Evolutionary conservation across 495 filamentous ascomycete species (phyloP), one percentile per base, ranked within the genome.

Genomic region (Penicillium verhagenii): DNA sequence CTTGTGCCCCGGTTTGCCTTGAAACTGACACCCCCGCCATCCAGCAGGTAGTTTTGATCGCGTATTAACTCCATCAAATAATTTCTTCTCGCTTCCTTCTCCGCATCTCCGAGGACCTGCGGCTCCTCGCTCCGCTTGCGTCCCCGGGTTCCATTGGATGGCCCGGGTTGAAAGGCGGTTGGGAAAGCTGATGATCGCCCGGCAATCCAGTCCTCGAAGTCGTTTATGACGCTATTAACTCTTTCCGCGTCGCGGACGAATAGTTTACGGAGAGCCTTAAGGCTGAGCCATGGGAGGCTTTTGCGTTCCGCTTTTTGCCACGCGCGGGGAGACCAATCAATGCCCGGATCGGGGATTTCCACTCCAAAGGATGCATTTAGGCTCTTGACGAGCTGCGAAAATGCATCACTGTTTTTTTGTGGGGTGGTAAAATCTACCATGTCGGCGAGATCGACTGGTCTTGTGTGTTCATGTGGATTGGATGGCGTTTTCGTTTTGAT

Each of bases 181-280:
- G 35, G 5, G 16, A 28, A 28, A 28, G 26, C 26, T 2, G 37
- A n/a, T 19, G 37, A 6, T 19, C 23, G 18, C 6, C 35, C 21
- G 20, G 20, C 28, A 9, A 50, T 43, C 67, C 67, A 72, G 25
- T 72, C 70, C 23, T 60, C 63, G 24, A 72, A 69, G 14, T 52
- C 52, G 23, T 59, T 49, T 4, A 72, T 20, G 2, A 68, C 25
- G 0, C 20, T 13, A 14, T 59, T 11, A 24, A 72, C 25, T 24
- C 59, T 52, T 1, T 57, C 56, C 4, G 50, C 43, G 33, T 50
- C 58, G 14, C 31, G 43, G 18, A 48, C 70, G 39, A 62, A 69
- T 1, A 70, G 59, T 5, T 26, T 16, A 31, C 57, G 40, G 1
- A 70, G 46, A 0, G 54, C 61, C 1, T 29, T 46, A 21, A 62